A percentile compares a stretch with the other conserved stretches of the same genome.
phyloP scores from a whole-genome alignment of 345 rosid genomes.

The Salix koriyanagi region DNA sequence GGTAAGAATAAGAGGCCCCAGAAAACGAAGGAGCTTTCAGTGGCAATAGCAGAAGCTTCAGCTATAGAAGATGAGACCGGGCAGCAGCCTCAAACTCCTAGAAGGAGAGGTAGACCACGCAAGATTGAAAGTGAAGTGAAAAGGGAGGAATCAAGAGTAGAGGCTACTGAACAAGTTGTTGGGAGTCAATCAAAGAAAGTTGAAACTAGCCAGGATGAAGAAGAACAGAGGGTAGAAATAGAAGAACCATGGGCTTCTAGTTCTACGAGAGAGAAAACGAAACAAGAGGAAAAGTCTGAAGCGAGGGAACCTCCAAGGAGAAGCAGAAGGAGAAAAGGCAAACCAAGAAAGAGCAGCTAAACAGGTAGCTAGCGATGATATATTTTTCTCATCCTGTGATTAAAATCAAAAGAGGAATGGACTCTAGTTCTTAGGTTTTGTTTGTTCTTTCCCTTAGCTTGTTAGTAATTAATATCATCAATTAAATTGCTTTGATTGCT shows the following conservation, averaged over 20 bases:
- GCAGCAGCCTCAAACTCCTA: slow-evolving; percentile 38
- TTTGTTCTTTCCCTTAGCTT: not conserved
- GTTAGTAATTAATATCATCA: too few relatives aligned
- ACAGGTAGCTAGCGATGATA: not conserved
- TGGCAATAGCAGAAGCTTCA: slow-evolving; percentile 59
- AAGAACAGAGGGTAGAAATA: not conserved
- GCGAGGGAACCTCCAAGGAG: slow-evolving; percentile 35
- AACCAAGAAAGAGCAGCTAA: slow-evolving; percentile 84
- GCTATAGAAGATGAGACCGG: slow-evolving; percentile 31
- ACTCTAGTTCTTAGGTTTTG: not conserved
- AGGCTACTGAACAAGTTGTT: not conserved
- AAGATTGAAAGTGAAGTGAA: slow-evolving; percentile 42
- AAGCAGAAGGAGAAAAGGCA: slow-evolving; percentile 67
- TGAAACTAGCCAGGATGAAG: slow-evolving; percentile 22
- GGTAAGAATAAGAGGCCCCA: slow-evolving; percentile 76
- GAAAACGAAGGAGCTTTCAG: slow-evolving; percentile 66
- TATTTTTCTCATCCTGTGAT: not conserved
- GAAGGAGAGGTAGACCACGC: slow-evolving; percentile 87
- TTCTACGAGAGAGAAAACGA: slow-evolving; percentile 18
- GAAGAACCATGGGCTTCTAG: slow-evolving; percentile 18
- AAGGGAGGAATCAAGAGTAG: slow-evolving; percentile 7
- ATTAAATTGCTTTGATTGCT: not conserved
- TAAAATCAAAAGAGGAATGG: not conserved
- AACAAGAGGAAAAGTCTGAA: slow-evolving; percentile 3
- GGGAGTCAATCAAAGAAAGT: slow-evolving; percentile 32